A percentile compares a stretch with the other conserved stretches of the same genome.
Conservation (phyloP, 495 filamentous ascomycete species). For the Aspergillus mulundensis region DNA sequence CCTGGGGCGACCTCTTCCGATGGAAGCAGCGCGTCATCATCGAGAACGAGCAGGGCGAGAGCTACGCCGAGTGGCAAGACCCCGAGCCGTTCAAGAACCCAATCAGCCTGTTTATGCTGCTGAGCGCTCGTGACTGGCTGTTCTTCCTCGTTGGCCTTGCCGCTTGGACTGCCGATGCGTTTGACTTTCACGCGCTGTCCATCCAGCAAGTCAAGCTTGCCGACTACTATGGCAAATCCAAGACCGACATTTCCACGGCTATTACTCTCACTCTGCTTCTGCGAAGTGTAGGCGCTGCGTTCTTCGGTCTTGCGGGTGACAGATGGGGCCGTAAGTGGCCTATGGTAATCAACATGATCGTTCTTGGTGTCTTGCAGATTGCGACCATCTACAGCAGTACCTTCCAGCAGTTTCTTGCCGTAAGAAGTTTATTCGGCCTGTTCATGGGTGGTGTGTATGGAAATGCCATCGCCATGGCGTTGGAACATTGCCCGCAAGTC, state of each 20-base stretch:
- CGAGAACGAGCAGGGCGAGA: slow-evolving; percentile 51
- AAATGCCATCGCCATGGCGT: slow-evolving; percentile 74
- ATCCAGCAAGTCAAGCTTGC: slow-evolving; percentile 68
- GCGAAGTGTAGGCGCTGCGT: slow-evolving; percentile 63
- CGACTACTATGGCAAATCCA: slow-evolving; percentile 57
- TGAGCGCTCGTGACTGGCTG: slow-evolving; percentile 54
- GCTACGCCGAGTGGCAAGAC: slow-evolving; percentile 53
- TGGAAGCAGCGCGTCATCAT: slow-evolving; percentile 66
- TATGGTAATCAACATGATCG: slow-evolving; percentile 68
- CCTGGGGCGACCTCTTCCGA: slow-evolving; percentile 58
- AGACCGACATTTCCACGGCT: slow-evolving; percentile 66
- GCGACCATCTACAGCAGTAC: slow-evolving; percentile 66
- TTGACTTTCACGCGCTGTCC: slow-evolving; percentile 74
- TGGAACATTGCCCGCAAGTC: slow-evolving; percentile 65
- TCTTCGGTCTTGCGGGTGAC: slow-evolving; percentile 71
- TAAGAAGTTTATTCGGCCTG: slow-evolving; percentile 68
- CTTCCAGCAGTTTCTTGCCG: slow-evolving; percentile 66
- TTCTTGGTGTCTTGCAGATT: slow-evolving; percentile 62
- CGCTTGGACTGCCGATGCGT: slow-evolving; percentile 68
- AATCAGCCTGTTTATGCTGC: slow-evolving; percentile 53
- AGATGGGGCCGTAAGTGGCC: slow-evolving; percentile 78
- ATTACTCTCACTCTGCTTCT: slow-evolving; percentile 72
- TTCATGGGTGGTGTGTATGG: slow-evolving; percentile 84
- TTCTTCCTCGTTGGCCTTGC: slow-evolving; percentile 61
- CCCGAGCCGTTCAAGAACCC: slow-evolving; percentile 59